Conservation (phyloP, 2,329 filamentous ascomycete genomes). For the Hymenoscyphus scutula region DNA sequence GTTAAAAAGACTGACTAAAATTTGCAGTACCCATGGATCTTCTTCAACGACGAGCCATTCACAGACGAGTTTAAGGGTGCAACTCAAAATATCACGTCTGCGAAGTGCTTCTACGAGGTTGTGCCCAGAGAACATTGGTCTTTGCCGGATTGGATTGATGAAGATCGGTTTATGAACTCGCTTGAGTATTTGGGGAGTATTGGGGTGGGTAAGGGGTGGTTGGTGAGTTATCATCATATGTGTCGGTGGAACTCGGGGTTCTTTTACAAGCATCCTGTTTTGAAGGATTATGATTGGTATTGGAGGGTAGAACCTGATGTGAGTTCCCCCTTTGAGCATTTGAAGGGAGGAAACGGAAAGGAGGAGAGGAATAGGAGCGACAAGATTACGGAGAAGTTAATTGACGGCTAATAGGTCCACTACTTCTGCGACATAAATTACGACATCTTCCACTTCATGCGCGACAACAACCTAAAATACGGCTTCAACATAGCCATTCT, state of each 20-base stretch:
- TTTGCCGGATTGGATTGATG: slow-evolving; percentile 90
- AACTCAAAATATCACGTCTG: slow-evolving; percentile 67
- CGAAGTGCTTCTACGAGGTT: slow-evolving; percentile 68
- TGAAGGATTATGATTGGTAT: slow-evolving; percentile 59
- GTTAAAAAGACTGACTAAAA: background rate
- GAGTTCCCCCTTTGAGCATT: slow-evolving; percentile 33
- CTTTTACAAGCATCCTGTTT: slow-evolving; percentile 75
- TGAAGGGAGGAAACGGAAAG: background rate
- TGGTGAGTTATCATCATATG: slow-evolving; percentile 96
- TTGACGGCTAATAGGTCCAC: slow-evolving; percentile 43
- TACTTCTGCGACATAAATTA: slow-evolving; percentile 67
- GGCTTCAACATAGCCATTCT: slow-evolving; percentile 81
- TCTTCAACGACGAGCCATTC: slow-evolving; percentile 81
- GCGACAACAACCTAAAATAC: slow-evolving; percentile 78
- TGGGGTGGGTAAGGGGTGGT: slow-evolving; percentile 97
- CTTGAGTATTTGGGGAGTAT: slow-evolving; percentile 87
- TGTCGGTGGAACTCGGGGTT: slow-evolving; percentile 88
- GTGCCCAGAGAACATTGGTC: slow-evolving; percentile 92
- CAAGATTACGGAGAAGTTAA: no score
- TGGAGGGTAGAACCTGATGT: slow-evolving; percentile 61
- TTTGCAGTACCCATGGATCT: slow-evolving; percentile 76
- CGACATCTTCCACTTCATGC: slow-evolving; percentile 83
- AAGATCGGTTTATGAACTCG: slow-evolving; percentile 83
- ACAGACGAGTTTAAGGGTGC: slow-evolving; percentile 71
- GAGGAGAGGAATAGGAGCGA: no score